phyloP scores from a whole-genome alignment of 441 rosid species.

The Capsella rubella region DNA sequence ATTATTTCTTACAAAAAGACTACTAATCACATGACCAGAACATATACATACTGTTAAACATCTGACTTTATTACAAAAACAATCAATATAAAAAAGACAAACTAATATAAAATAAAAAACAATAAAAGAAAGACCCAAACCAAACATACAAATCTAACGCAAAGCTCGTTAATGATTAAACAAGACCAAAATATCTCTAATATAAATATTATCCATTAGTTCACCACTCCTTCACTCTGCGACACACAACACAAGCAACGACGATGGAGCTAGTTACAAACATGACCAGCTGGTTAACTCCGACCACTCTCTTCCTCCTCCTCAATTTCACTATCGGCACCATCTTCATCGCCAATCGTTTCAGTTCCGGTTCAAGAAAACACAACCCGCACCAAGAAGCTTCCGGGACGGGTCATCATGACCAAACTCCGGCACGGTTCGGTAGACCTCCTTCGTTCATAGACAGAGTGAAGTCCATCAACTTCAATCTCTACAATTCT shows the following conservation, averaged over 20 bases:
- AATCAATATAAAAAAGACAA: slow-evolving; percentile 4
- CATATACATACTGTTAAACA: background rate
- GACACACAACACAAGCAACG: slow-evolving; percentile 22
- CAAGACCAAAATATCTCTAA: slow-evolving; percentile 22
- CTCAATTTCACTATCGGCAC: slow-evolving; percentile 75
- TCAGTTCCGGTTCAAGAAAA: slow-evolving; percentile 36
- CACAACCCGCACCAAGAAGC: slow-evolving; percentile 38
- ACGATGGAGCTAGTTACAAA: slow-evolving; percentile 45
- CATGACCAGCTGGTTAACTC: slow-evolving; percentile 62
- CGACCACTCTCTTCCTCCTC: slow-evolving; percentile 70
- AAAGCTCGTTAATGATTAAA: slow-evolving; percentile 23
- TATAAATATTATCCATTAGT: slow-evolving; percentile 33
- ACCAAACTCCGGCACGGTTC: slow-evolving; percentile 30
- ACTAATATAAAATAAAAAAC: background rate
- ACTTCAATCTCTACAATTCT: slow-evolving; percentile 49
- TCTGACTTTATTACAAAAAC: background rate
- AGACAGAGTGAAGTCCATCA: slow-evolving; percentile 61
- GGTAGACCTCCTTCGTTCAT: slow-evolving; percentile 56
- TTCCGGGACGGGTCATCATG: slow-evolving; percentile 17
- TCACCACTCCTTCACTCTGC: slow-evolving; percentile 21
- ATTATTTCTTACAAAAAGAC: too few relatives aligned
- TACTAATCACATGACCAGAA: background rate
- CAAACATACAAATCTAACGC: background rate
- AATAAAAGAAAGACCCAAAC: background rate
- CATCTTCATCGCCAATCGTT: slow-evolving; percentile 60